Conservation (phyloP, 2,329 filamentous ascomycete species). For the Penicillium sp. region DNA sequence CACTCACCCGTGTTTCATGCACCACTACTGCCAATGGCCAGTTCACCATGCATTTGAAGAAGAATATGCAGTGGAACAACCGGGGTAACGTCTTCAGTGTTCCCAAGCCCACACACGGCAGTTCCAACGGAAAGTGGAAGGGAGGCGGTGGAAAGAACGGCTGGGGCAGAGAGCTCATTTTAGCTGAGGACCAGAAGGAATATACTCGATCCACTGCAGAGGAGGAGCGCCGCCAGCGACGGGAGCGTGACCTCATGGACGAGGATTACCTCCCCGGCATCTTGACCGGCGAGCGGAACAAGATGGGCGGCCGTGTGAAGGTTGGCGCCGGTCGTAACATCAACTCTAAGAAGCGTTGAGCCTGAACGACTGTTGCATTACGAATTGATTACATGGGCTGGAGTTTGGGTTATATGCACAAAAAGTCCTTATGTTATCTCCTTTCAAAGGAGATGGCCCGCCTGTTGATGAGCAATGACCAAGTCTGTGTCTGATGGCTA, state of each 20-base stretch:
- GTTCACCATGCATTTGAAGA: slow-evolving; percentile 84
- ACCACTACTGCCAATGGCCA: slow-evolving; percentile 77
- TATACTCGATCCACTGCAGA: slow-evolving; percentile 66
- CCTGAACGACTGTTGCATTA: slow-evolving; percentile 19
- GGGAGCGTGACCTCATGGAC: slow-evolving; percentile 86
- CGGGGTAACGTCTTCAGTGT: slow-evolving; percentile 90
- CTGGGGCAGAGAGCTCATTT: slow-evolving; percentile 80
- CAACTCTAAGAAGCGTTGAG: slow-evolving; percentile 67
- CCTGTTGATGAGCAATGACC: slow-evolving; percentile 18
- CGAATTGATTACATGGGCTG: slow-evolving; percentile 22
- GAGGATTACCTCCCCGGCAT: slow-evolving; percentile 88
- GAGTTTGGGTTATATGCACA: slow-evolving; percentile 21
- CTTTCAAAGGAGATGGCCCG: slow-evolving; percentile 6
- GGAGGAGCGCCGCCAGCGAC: slow-evolving; percentile 59
- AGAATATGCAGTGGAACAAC: slow-evolving; percentile 95
- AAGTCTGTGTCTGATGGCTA: slow-evolving; percentile 9
- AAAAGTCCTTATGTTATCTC: slow-evolving; percentile 14
- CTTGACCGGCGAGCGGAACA: slow-evolving; percentile 73
- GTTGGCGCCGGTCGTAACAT: slow-evolving; percentile 85
- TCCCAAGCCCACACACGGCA: slow-evolving; percentile 83
- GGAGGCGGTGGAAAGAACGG: slow-evolving; percentile 75
- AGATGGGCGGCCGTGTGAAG: slow-evolving; percentile 65
- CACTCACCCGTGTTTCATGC: slow-evolving; percentile 81
- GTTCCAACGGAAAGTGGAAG: slow-evolving; percentile 71
- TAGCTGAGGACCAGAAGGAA: slow-evolving; percentile 96